Evolutionary conservation across 345 rosid genomes (phyloP).

Genomic region (Syzygium aromaticum): DNA sequence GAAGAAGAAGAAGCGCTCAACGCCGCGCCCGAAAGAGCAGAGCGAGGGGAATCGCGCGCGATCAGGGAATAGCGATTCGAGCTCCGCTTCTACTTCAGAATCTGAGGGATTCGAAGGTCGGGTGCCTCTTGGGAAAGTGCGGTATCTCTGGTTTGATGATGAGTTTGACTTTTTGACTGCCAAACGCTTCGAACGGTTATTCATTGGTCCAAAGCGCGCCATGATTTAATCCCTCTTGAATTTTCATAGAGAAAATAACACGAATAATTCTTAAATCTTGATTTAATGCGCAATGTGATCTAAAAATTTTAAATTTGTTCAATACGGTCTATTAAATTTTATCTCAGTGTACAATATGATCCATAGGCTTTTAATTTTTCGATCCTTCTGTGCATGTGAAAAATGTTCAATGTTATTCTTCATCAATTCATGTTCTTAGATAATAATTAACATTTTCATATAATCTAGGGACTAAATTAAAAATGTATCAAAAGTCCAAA

Average conservation of each 20-base stretch:
- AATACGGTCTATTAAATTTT: too few relatives aligned
- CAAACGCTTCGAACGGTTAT: background rate
- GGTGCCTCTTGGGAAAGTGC: background rate
- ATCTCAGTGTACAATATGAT: too few relatives aligned
- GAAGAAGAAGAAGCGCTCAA: background rate
- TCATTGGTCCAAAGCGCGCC: background rate
- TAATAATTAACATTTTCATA: too few relatives aligned
- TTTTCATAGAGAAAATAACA: background rate
- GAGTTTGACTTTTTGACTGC: background rate
- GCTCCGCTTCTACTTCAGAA: background rate
- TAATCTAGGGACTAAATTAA: too few relatives aligned
- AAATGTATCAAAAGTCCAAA: too few relatives aligned
- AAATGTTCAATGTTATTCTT: too few relatives aligned
- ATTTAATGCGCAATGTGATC: fast-evolving
- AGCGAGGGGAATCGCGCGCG: background rate
- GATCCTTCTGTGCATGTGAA: too few relatives aligned
- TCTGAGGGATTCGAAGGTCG: background rate
- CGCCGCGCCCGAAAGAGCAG: background rate
- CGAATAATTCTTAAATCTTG: too few relatives aligned
- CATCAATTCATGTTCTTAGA: too few relatives aligned
- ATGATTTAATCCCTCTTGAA: background rate
- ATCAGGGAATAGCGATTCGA: background rate
- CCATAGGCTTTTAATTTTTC: too few relatives aligned
- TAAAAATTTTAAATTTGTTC: too few relatives aligned
- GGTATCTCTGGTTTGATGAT: background rate